phyloP scores from a whole-genome alignment of 441 rosid genomes.

The Manihot esculenta region DNA sequence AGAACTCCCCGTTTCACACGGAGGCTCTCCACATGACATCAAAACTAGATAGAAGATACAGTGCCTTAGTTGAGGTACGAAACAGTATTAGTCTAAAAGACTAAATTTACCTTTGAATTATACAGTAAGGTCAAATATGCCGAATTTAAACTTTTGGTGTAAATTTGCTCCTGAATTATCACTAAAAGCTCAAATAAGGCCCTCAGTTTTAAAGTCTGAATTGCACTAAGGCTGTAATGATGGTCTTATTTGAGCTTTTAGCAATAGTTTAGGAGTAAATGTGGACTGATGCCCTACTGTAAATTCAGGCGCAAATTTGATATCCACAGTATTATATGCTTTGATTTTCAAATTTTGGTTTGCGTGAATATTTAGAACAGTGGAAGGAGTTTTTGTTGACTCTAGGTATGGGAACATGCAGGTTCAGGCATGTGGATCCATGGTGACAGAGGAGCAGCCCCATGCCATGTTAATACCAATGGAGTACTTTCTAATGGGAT shows the following conservation, averaged over 20 bases:
- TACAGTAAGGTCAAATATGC: too few species aligned
- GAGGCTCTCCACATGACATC: conserved; percentile 90
- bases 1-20: conserved; percentile 71
- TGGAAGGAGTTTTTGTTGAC: neutral
- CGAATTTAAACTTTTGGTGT: too few species aligned
- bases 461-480: conserved; percentile 93
- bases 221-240: too few species aligned
- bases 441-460: conserved; percentile 98
- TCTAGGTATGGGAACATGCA: conserved; percentile 25
- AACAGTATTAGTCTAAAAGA: too few species aligned
- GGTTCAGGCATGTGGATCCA: conserved; percentile 96
- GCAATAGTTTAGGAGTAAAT: too few species aligned
- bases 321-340: neutral
- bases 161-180: too few species aligned
- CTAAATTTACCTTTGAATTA: too few species aligned
- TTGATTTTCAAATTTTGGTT: conserved; percentile 5
- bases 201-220: too few species aligned
- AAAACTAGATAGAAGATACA: conserved; percentile 74
- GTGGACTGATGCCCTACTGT: too few species aligned
- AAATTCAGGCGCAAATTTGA: too few species aligned
- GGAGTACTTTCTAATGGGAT: conserved; percentile 89
- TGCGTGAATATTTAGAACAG: neutral
- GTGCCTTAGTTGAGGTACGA: conserved; percentile 94
- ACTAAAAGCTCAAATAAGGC: too few species aligned
- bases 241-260: too few species aligned